Evolutionary conservation across 805 yeast genomes (phyloP), one percentile per base, ranked within the genome.

Genomic region (Wilhelminamyces savonicus): DNA sequence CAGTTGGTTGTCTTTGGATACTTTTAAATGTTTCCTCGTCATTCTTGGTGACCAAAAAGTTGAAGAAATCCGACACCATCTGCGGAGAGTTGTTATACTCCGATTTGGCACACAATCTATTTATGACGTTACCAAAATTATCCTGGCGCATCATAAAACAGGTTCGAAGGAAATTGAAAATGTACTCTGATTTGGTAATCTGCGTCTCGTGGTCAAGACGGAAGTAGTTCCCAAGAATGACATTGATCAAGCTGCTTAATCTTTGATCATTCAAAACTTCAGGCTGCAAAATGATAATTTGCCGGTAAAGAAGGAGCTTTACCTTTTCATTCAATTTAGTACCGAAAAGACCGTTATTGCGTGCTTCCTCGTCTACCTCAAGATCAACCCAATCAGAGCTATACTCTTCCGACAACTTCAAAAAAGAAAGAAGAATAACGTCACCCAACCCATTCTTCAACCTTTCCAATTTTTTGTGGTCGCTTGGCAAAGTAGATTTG

Each of bases 131-230:
- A 0, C 27, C 30, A 28, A 60, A 52, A 1, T 50, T 44, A 2
- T 45, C 44, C 20, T 50, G 56, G 12, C 55, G 43, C 44, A 60
- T 51, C 36, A 64, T 48, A 24, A 45, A 51, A 10, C 52, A 46
- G 2, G 66, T 52, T 23, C 71, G 36, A 11, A 62, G 36, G 16
- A 62, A 54, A 29, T 55, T 63, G 34, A 63, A 57, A 9, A 54
- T 37, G 25, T 54, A 43, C 29, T 52, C 66, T 3, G 46, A 28
- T 23, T 41, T 39, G 8, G 32, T 31, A 4, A 27, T 21, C 29
- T 53, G 59, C 4, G 36, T 32, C 3, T 33, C 35, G 4, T 36
- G 27, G 2, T 28, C 17, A 12, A 50, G 23, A 24, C 41, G 46
- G 17, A 57, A 35, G 18, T 48, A 54, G 7, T 27, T 31, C 3